These are phyloP conservation scores for Lipomyces chichibuensis DNA, from an alignment of 805 yeast genomes.

Conservation along the genomic window DNA sequence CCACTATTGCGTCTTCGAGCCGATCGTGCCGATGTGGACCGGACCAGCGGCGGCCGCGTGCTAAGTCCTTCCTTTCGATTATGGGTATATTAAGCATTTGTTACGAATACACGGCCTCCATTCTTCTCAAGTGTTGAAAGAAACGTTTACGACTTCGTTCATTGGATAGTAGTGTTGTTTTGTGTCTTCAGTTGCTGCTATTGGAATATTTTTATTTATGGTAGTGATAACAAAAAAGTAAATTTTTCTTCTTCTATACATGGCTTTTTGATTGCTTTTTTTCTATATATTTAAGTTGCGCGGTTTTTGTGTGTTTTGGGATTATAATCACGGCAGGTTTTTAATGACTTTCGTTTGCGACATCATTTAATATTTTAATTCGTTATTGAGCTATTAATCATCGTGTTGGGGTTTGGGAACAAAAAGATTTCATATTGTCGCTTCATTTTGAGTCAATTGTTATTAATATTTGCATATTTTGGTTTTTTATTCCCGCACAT, in stretches of 20 bases:
- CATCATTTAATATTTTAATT: not conserved
- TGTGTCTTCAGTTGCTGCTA: not conserved
- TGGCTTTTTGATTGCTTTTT: not conserved
- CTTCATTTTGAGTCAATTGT: not conserved
- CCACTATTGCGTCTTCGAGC: constrained; percentile 30
- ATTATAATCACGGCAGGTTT: not conserved
- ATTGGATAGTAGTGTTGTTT: not conserved
- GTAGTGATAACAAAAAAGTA: not conserved
- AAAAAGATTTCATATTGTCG: not conserved
- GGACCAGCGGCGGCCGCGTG: constrained; percentile 32
- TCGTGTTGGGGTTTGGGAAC: constrained; percentile 3
- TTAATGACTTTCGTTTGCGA: constrained; percentile 1
- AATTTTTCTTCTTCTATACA: not conserved
- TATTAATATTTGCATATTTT: not conserved
- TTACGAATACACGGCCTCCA: not conserved
- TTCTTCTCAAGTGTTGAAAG: not conserved
- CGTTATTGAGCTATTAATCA: not conserved
- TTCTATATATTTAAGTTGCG: not conserved
- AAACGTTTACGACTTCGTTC: not conserved
- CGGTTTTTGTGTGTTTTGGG: not conserved
- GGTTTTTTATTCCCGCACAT: not conserved
- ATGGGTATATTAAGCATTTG: not conserved
- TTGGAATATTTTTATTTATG: not conserved
- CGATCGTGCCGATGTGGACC: constrained; percentile 15
- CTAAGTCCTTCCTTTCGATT: constrained; percentile 5